These are phyloP conservation scores for Acanthamoeba sp. DNA, from an alignment of 208 protist genomes.

Conservation along the genomic window DNA sequence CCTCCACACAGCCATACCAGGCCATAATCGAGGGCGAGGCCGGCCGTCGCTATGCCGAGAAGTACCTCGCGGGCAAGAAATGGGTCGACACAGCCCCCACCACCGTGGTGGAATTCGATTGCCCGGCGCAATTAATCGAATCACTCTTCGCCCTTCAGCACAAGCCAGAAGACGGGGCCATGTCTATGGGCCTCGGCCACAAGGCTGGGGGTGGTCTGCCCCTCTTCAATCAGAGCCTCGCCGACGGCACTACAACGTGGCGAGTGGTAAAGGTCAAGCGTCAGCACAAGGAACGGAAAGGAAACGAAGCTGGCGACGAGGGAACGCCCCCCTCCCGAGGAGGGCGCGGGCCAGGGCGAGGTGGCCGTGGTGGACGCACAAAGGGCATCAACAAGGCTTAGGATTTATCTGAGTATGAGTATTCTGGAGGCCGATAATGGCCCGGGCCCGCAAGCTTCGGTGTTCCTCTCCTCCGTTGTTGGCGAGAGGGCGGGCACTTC, in stretches of 20 bases:
- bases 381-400: too few species aligned
- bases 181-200: conserved; percentile 83
- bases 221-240: conserved; percentile 82
- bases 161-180: conserved; percentile 84
- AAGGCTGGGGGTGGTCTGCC: conserved; percentile 78
- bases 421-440: too few species aligned
- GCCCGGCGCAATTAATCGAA: conserved; percentile 70
- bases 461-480: too few species aligned
- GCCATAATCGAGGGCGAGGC: conserved; percentile 82
- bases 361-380: too few species aligned
- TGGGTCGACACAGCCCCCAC: conserved; percentile 81
- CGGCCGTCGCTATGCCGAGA: conserved; percentile 77
- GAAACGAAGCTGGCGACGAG: too few species aligned
- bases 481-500: too few species aligned
- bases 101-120: conserved; percentile 84
- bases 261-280: conserved; percentile 83
- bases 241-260: conserved; percentile 55
- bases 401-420: too few species aligned
- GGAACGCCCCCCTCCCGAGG: too few species aligned
- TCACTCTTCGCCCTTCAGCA: conserved; percentile 75
- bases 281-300: conserved; percentile 34
- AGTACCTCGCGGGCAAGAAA: conserved; percentile 83
- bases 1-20: conserved; percentile 84
- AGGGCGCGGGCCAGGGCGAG: too few species aligned
- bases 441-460: too few species aligned